Base-by-base conservation (phyloP, 441 rosid genomes). In the Populus hybrid region DNA sequence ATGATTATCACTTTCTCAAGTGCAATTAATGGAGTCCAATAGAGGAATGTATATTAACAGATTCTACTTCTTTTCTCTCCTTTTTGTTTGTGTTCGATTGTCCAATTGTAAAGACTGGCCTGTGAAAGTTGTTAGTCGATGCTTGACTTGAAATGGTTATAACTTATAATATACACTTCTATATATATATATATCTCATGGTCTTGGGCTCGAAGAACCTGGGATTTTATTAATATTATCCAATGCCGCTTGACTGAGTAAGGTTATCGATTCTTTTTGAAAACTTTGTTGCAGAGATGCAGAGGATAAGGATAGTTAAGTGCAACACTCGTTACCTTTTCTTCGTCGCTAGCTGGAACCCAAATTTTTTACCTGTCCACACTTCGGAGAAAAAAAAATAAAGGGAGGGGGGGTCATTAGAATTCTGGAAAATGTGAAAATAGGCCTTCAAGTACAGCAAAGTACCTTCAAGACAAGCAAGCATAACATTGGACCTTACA, bases 131-230 rank as follows among this genome's bases (percentile, higher is more conserved):
- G 80, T 68, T 67, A 21, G 68, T 74, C 68, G 68, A 29, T 29
- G 31, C 79, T 71, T 72, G 83, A 77, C 81, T 72, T 33, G 12
- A 35, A 3, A 53, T 35, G 31, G 38, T n/a, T 40, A 35, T 64
- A 70, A 64, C 38, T 40, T 28, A 28, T 5, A 6, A 63, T 33
- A 9, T 20, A 7, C 11, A 70, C n/a, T 9, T 20, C 9, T 3
- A 21, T 5, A 20, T 28, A 42, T 12, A 45, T 1, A 40, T 23
- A n/a, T 1, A 6, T n/a, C 16, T 18, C 20, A 16, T 8, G 76
- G 68, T 75, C 70, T 64, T 75, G 81, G 83, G 85, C 76, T 82
- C 76, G 74, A 79, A 77, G 80, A 77, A 71, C 71, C 24, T 71
- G 65, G 42, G 45, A 45, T 68, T 74, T 29, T 20, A 70, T 77